phyloP scores from a whole-genome alignment of 495 filamentous ascomycete genomes.

The Xylaria telfairii region DNA sequence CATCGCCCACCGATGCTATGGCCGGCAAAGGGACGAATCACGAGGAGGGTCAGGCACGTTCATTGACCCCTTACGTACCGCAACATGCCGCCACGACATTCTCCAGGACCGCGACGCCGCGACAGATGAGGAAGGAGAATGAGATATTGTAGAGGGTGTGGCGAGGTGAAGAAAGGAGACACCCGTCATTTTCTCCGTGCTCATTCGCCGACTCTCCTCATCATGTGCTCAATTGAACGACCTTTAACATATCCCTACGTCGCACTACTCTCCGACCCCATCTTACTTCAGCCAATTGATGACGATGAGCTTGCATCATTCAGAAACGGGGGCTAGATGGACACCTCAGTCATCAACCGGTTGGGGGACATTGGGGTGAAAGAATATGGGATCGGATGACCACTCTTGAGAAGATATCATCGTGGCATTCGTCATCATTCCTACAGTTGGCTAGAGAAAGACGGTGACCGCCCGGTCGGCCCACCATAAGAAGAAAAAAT shows the following conservation, averaged over 20 bases:
- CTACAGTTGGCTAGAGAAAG: neutral
- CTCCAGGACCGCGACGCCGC: conserved; percentile 48
- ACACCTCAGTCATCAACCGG: neutral
- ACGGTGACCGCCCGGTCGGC: neutral
- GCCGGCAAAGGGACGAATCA: neutral
- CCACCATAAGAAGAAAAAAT: conserved; percentile 1
- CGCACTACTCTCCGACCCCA: neutral
- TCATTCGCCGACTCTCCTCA: neutral
- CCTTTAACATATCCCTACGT: neutral
- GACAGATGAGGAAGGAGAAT: conserved; percentile 44
- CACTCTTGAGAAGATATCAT: neutral
- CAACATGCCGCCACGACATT: conserved; percentile 50
- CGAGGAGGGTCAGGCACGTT: neutral
- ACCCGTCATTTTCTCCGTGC: neutral
- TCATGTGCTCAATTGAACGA: neutral
- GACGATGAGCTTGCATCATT: neutral
- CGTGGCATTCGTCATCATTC: neutral
- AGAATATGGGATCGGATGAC: neutral
- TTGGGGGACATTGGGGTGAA: conserved; percentile 23
- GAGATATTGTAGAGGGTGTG: conserved; percentile 36
- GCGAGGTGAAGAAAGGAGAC: neutral
- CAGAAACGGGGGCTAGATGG: conserved; percentile 10
- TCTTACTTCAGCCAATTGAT: neutral
- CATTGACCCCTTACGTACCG: conserved; percentile 37
- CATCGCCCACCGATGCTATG: neutral